Evolutionary conservation across 768 basidiomycete genomes (phyloP).

Genomic region (Panellus pusillus): DNA sequence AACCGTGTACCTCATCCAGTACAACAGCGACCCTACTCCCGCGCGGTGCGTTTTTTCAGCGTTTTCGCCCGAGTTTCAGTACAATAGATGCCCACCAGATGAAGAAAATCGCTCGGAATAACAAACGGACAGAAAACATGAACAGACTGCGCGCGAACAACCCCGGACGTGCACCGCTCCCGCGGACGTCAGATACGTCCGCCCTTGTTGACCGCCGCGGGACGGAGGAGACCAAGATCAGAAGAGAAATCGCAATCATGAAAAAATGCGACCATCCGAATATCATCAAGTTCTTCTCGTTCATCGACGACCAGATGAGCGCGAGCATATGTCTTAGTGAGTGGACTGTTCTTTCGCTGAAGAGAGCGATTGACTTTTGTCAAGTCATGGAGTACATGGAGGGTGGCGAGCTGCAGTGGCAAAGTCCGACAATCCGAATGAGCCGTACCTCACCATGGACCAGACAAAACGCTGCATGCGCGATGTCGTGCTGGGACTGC

Average conservation of each 20-base stretch:
- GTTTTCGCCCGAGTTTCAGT: neutral
- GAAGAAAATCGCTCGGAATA: conserved; percentile 21
- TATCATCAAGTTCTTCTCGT: conserved; percentile 86
- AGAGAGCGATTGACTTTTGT: conserved; percentile 14
- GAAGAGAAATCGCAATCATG: conserved; percentile 97
- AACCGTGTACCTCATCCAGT: conserved; percentile 16
- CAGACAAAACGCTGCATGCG: conserved; percentile 88
- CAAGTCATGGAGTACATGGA: conserved; percentile 95
- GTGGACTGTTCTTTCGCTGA: conserved; percentile 29
- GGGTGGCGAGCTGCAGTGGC: conserved; percentile 95
- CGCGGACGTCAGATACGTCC: conserved; percentile 25
- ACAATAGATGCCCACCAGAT: conserved; percentile 1
- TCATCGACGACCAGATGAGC: conserved; percentile 88
- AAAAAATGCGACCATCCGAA: conserved; percentile 92
- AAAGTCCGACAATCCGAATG: conserved; percentile 36
- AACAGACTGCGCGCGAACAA: conserved; percentile 20
- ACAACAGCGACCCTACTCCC: conserved; percentile 11
- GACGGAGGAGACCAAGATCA: conserved; percentile 80
- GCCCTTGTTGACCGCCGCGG: conserved; percentile 68
- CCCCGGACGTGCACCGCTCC: conserved; percentile 8
- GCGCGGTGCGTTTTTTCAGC: conserved; percentile 9
- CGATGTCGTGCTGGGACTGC: conserved; percentile 91
- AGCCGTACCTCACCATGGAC: conserved; percentile 78
- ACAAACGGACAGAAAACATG: conserved; percentile 20
- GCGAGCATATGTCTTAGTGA: conserved; percentile 93